Evolutionary conservation across 1,284 basidiomycete genomes (phyloP).

Genomic region (Austropuccinia psidii): DNA sequence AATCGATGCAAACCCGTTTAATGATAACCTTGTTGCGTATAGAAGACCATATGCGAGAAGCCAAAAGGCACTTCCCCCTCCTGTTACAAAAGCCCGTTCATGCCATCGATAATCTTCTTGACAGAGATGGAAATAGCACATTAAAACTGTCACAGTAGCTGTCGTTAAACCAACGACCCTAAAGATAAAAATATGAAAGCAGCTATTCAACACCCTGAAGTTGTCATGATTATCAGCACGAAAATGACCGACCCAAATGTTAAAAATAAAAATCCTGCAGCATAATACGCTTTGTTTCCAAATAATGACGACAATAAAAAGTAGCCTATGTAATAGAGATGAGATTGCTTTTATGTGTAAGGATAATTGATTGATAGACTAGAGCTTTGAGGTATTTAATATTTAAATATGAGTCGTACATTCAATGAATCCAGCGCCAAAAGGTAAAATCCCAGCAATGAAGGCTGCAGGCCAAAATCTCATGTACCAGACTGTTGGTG

Average conservation of each 20-base stretch:
- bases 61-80: constrained; percentile 90
- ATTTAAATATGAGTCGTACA: neutral
- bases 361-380: constrained; percentile 58
- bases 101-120: constrained; percentile 98
- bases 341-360: neutral
- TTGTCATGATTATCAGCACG: neutral
- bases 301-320: constrained; percentile 27
- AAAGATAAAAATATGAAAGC: constrained; percentile 48
- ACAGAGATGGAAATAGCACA: constrained; percentile 70
- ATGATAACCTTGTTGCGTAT: constrained; percentile 71
- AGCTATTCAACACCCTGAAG: neutral
- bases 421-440: constrained; percentile 54
- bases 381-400: constrained; percentile 67
- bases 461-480: constrained; percentile 60
- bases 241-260: constrained; percentile 51
- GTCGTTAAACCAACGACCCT: constrained; percentile 76
- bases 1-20: constrained; percentile 74
- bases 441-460: constrained; percentile 83
- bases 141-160: constrained; percentile 75
- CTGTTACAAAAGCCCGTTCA: constrained; percentile 89
- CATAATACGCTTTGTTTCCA: constrained; percentile 54
- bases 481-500: constrained; percentile 48
- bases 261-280: constrained; percentile 87
- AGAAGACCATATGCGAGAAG: constrained; percentile 64
- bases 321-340: constrained; percentile 1